Evolutionary conservation across 2,329 filamentous ascomycete genomes (phyloP).

Genomic region (Aspergillus vadensis): DNA sequence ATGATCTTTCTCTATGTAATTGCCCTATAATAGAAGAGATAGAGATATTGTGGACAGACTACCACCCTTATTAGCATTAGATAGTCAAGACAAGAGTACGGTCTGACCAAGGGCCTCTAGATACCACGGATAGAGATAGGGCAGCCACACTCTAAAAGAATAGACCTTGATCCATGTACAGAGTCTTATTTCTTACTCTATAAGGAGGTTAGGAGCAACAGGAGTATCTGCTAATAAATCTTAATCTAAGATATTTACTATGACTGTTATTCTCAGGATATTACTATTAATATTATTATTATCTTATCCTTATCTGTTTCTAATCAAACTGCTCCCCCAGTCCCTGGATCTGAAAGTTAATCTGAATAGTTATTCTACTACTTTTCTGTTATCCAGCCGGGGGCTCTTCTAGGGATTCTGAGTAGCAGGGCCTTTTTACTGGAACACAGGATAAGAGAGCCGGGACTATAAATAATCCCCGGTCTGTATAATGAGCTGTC

Average conservation of each 20-base stretch:
- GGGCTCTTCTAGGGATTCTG: not conserved
- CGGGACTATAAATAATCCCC: too few relatives aligned
- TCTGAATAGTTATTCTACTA: not conserved
- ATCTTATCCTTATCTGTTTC: not conserved
- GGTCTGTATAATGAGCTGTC: not conserved
- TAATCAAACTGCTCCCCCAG: not conserved
- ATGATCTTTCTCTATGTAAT: too few relatives aligned
- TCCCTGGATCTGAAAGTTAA: not conserved
- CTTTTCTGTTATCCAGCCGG: not conserved
- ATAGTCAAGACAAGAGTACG: too few relatives aligned
- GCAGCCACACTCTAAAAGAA: not conserved
- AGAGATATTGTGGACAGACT: too few relatives aligned
- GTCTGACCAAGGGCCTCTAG: too few relatives aligned
- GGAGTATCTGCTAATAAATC: too few relatives aligned
- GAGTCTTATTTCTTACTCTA: too few relatives aligned
- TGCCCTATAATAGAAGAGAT: too few relatives aligned
- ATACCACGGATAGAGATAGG: too few relatives aligned
- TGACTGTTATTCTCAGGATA: not conserved
- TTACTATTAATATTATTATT: not conserved
- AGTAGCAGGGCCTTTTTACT: not conserved
- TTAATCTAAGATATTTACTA: too few relatives aligned
- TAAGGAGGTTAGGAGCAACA: too few relatives aligned
- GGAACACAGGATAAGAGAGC: not conserved
- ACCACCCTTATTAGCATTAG: too few relatives aligned
- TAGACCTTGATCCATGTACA: not conserved